Percentiles rank a stretch among this genome's conserved stretches.
phyloP scores from a whole-genome alignment of 2,329 filamentous ascomycete genomes.

The Stagonosporopsis rhizophila region DNA sequence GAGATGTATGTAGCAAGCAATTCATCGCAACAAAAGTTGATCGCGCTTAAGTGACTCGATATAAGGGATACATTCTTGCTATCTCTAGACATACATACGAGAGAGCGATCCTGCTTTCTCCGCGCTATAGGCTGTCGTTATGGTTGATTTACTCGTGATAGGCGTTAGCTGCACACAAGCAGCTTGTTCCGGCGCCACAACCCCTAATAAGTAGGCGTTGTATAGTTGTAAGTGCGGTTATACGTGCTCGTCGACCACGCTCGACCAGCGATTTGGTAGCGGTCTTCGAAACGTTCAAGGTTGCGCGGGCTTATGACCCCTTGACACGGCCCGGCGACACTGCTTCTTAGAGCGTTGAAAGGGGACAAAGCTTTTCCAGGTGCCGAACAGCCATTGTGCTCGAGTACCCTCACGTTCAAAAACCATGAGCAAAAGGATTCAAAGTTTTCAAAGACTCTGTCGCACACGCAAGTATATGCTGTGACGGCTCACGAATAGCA shows the following conservation, averaged over 20 bases:
- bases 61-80: not conserved
- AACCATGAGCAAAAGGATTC: not conserved
- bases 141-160: not conserved
- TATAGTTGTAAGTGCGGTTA: not conserved
- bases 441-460: not conserved
- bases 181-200: not conserved
- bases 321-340: conserved; percentile 7
- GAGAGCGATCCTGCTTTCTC: not conserved
- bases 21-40: not conserved
- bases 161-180: not conserved
- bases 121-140: not conserved
- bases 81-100: not conserved
- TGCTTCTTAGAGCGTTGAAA: not conserved
- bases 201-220: not conserved
- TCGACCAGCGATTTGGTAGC: not conserved
- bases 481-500: no score
- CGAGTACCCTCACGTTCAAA: not conserved
- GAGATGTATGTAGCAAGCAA: not conserved
- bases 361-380: conserved; percentile 5
- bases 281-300: not conserved
- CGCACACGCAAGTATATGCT: not conserved
- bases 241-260: not conserved
- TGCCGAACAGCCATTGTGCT: not conserved
- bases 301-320: not conserved
- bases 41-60: not conserved